Conservation (phyloP, 2,329 filamentous ascomycete genomes). For the Colletotrichum simmondsii region DNA sequence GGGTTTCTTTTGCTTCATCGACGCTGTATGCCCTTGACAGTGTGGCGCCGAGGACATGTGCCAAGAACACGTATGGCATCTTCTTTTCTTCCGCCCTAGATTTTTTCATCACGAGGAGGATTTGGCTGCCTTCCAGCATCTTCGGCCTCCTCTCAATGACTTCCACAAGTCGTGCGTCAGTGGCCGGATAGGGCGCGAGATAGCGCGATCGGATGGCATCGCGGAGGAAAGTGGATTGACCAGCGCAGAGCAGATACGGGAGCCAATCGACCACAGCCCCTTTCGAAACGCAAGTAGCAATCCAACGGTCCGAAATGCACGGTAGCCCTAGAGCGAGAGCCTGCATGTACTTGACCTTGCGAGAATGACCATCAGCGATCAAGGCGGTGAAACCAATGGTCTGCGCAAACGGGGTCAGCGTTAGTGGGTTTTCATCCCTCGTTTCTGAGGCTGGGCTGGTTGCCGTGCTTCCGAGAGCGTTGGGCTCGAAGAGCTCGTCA, state of each 20-base stretch:
- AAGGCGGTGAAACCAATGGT: slow-evolving; percentile 82
- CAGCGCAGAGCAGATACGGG: slow-evolving; percentile 86
- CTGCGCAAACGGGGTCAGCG: slow-evolving; percentile 62
- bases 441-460: slow-evolving; percentile 43
- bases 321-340: slow-evolving; percentile 90
- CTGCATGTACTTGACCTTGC: slow-evolving; percentile 93
- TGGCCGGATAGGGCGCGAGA: slow-evolving; percentile 70
- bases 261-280: slow-evolving; percentile 76
- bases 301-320: slow-evolving; percentile 85
- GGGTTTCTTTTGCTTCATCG: slow-evolving; percentile 69
- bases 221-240: slow-evolving; percentile 80
- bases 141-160: slow-evolving; percentile 70
- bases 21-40: slow-evolving; percentile 75
- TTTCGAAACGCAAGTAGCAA: slow-evolving; percentile 75
- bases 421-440: slow-evolving; percentile 51
- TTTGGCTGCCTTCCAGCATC: slow-evolving; percentile 71
- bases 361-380: slow-evolving; percentile 86
- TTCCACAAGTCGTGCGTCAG: slow-evolving; percentile 63
- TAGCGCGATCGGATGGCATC: slow-evolving; percentile 82
- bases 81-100: slow-evolving; percentile 72
- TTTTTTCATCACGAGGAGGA: slow-evolving; percentile 78
- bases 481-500: slow-evolving; percentile 77
- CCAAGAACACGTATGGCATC: slow-evolving; percentile 82
- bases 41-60: slow-evolving; percentile 79
- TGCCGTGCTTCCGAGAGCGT: slow-evolving; percentile 46